Conservation (phyloP, 106 monocot genomes). For the Phalaenopsis equestris region DNA sequence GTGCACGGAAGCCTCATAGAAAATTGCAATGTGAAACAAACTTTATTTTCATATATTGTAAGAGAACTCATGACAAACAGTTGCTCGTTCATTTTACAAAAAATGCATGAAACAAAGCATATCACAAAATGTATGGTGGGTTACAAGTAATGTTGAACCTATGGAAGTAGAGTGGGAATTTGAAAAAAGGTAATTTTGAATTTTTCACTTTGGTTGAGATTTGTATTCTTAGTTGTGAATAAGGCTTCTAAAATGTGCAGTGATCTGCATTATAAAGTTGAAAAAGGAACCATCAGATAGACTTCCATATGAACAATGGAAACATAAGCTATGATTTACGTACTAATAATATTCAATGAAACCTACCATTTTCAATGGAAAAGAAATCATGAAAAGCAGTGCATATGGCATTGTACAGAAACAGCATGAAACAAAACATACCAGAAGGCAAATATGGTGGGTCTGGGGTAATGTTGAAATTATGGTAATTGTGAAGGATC, state of each 20-base stretch:
- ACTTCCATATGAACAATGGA: neutral
- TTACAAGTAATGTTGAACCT: too few relatives aligned
- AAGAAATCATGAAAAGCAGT: neutral
- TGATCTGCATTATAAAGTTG: neutral
- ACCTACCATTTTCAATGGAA: neutral
- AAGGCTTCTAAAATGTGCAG: neutral
- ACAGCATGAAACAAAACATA: constrained; percentile 12
- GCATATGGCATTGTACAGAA: neutral
- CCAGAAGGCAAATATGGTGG: constrained; percentile 43
- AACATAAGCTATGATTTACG: neutral
- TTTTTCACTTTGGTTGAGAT: neutral
- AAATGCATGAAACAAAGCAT: too few relatives aligned
- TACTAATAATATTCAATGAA: neutral
- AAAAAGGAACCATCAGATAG: neutral
- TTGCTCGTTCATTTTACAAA: too few relatives aligned
- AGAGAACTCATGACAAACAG: too few relatives aligned
- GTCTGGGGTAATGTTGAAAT: constrained; percentile 37
- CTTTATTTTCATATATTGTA: too few relatives aligned
- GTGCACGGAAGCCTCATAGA: too few relatives aligned
- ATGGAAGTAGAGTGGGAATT: neutral
- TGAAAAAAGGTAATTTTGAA: neutral
- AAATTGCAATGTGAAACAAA: too few relatives aligned
- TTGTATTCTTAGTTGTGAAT: neutral
- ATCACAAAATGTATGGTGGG: too few relatives aligned
- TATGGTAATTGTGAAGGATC: constrained; percentile 44